These are phyloP conservation scores for Aureobasidium sp. DNA, from an alignment of 2,329 filamentous ascomycete genomes.

Conservation along the genomic window DNA sequence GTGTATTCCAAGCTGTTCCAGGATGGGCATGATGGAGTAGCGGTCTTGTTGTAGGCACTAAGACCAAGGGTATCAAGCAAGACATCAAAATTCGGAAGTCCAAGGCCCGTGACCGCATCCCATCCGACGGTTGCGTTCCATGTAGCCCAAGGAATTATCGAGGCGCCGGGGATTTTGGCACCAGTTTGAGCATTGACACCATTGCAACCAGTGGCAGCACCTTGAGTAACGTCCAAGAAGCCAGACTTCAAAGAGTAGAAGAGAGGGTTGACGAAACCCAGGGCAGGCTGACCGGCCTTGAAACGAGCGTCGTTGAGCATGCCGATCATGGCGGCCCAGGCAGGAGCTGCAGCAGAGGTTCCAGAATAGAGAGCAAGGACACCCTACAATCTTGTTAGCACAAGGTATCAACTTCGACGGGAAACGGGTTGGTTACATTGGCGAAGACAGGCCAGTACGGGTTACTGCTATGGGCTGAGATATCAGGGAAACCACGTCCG, in stretches of 20 bases:
- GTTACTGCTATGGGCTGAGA: slow-evolving; percentile 43
- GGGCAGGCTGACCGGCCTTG: slow-evolving; percentile 35
- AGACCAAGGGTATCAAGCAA: neutral
- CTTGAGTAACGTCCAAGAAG: slow-evolving; percentile 38
- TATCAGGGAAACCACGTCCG: slow-evolving; percentile 38
- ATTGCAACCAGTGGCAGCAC: slow-evolving; percentile 27
- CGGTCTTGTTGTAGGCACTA: slow-evolving; percentile 5
- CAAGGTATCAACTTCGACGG: too few species aligned
- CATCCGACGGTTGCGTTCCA: slow-evolving; percentile 18
- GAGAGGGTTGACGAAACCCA: slow-evolving; percentile 48
- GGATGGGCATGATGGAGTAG: slow-evolving; percentile 15
- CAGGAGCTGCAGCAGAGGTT: slow-evolving; percentile 32
- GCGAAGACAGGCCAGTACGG: slow-evolving; percentile 34
- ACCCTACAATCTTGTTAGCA: slow-evolving; percentile 16
- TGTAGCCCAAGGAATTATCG: neutral
- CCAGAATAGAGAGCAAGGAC: slow-evolving; percentile 27
- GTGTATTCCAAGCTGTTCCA: slow-evolving; percentile 18
- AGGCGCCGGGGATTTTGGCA: slow-evolving; percentile 21
- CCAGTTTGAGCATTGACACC: slow-evolving; percentile 9
- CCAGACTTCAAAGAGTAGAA: slow-evolving; percentile 30
- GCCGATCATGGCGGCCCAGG: slow-evolving; percentile 47
- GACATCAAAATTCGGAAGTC: slow-evolving; percentile 19
- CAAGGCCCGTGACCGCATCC: slow-evolving; percentile 26
- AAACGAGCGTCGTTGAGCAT: slow-evolving; percentile 54
- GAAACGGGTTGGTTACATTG: slow-evolving; percentile 17